These are phyloP conservation scores for Pseudogymnoascus sp. DNA, from an alignment of 2,329 filamentous ascomycete genomes.

Conservation along the genomic window DNA sequence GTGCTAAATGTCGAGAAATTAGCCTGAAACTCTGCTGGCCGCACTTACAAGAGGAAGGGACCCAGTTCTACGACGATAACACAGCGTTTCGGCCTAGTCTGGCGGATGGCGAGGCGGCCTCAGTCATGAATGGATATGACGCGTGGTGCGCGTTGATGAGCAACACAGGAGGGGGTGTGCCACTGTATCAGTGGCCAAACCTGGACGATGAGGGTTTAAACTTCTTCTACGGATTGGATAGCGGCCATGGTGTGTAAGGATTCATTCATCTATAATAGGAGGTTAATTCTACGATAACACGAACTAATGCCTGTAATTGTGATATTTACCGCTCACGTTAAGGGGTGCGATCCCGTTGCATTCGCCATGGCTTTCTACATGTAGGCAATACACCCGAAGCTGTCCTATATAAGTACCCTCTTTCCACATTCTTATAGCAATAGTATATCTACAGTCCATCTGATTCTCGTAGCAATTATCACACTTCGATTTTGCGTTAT, in stretches of 20 bases:
- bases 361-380: too few relatives aligned
- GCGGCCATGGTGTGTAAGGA: not conserved
- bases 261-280: not conserved
- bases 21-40: slow-evolving; percentile 15
- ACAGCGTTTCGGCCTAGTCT: not conserved
- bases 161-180: not conserved
- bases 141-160: slow-evolving; percentile 7
- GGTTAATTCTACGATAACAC: not conserved
- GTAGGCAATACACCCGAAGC: too few relatives aligned
- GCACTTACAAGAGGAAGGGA: slow-evolving; percentile 10
- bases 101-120: slow-evolving; percentile 8
- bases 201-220: slow-evolving; percentile 3
- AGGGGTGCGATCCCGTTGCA: too few relatives aligned
- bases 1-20: slow-evolving; percentile 13
- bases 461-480: too few relatives aligned
- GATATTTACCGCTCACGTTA: not conserved
- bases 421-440: too few relatives aligned
- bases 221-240: slow-evolving; percentile 6
- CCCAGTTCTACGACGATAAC: slow-evolving; percentile 1
- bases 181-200: slow-evolving; percentile 6
- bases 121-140: slow-evolving; percentile 8
- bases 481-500: too few relatives aligned
- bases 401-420: too few relatives aligned
- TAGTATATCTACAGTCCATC: too few relatives aligned
- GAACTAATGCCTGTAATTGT: not conserved